Evolutionary conservation across 805 yeast species (phyloP).

Genomic region (Henningerozyma blattae): DNA sequence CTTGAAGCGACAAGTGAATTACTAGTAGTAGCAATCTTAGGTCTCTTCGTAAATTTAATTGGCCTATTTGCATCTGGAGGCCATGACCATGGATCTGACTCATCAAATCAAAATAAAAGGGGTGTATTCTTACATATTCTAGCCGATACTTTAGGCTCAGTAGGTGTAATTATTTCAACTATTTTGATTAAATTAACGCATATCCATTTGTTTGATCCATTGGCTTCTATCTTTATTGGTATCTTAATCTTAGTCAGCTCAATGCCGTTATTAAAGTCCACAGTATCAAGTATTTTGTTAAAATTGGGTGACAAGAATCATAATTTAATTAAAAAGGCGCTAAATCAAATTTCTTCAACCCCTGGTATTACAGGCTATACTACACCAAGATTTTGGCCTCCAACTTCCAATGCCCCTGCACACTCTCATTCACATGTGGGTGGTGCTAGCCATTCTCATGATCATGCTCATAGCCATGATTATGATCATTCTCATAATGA

Average conservation of each 20-base stretch:
- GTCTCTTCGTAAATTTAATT: slow-evolving; percentile 76
- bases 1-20: slow-evolving; percentile 75
- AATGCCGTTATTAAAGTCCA: slow-evolving; percentile 68
- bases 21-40: slow-evolving; percentile 71
- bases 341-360: slow-evolving; percentile 54
- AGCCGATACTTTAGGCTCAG: slow-evolving; percentile 95
- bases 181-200: slow-evolving; percentile 55
- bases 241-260: slow-evolving; percentile 70
- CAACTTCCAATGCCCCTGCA: slow-evolving; percentile 15
- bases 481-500: slow-evolving; percentile 9
- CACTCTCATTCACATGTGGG: slow-evolving; percentile 22
- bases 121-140: slow-evolving; percentile 89
- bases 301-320: slow-evolving; percentile 51
- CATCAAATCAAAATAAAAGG: slow-evolving; percentile 59
- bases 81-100: slow-evolving; percentile 41
- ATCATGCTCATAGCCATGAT: slow-evolving; percentile 5
- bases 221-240: slow-evolving; percentile 84
- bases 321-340: slow-evolving; percentile 44
- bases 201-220: slow-evolving; percentile 75
- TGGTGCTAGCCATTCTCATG: slow-evolving; percentile 16
- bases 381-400: slow-evolving; percentile 88
- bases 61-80: slow-evolving; percentile 94
- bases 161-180: slow-evolving; percentile 92
- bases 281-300: slow-evolving; percentile 61
- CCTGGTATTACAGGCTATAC: slow-evolving; percentile 80